phyloP scores from a whole-genome alignment of 2,329 filamentous ascomycete genomes.

The Sporothrix brunneoviolacea region DNA sequence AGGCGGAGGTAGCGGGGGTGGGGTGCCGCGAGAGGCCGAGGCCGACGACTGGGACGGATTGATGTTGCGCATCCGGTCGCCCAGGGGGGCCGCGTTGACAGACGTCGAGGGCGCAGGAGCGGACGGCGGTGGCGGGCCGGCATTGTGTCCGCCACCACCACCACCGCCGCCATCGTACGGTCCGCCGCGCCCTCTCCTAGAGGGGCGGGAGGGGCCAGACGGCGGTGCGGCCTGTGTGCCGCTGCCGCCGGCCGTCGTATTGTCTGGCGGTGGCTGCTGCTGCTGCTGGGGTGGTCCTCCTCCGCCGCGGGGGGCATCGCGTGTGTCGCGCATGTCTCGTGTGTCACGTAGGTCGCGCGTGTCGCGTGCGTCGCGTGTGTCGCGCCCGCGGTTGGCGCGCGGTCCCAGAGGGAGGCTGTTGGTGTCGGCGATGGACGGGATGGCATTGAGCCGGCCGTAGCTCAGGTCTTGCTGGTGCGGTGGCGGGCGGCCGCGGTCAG shows the following conservation, averaged over 20 bases:
- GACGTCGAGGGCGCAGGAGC: slow-evolving; percentile 12
- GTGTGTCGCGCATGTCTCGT: slow-evolving; percentile 22
- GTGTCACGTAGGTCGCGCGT: slow-evolving; percentile 27
- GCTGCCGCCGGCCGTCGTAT: slow-evolving; percentile 25
- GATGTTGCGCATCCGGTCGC: slow-evolving; percentile 15
- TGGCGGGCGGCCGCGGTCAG: slow-evolving; percentile 1
- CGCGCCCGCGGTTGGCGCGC: slow-evolving; percentile 37
- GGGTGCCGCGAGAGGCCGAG: neutral
- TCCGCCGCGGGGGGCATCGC: neutral
- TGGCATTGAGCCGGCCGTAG: slow-evolving; percentile 54
- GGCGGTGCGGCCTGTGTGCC: slow-evolving; percentile 33
- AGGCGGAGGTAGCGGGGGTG: slow-evolving; percentile 2
- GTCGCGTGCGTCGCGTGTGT: slow-evolving; percentile 27
- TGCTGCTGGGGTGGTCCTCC: slow-evolving; percentile 15
- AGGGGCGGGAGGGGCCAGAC: slow-evolving; percentile 12
- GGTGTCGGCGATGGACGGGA: slow-evolving; percentile 35
- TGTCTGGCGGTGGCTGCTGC: slow-evolving; percentile 35
- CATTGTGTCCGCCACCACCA: neutral
- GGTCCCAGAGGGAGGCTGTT: slow-evolving; percentile 46
- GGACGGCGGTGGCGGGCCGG: neutral
- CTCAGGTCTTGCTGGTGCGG: slow-evolving; percentile 50
- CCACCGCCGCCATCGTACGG: slow-evolving; percentile 21
- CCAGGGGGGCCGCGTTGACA: slow-evolving; percentile 16
- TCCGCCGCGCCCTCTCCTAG: slow-evolving; percentile 29
- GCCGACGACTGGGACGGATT: neutral